These are phyloP conservation scores for Sordaria brevicollis DNA, from an alignment of 495 filamentous ascomycete species.

Conservation along the genomic window DNA sequence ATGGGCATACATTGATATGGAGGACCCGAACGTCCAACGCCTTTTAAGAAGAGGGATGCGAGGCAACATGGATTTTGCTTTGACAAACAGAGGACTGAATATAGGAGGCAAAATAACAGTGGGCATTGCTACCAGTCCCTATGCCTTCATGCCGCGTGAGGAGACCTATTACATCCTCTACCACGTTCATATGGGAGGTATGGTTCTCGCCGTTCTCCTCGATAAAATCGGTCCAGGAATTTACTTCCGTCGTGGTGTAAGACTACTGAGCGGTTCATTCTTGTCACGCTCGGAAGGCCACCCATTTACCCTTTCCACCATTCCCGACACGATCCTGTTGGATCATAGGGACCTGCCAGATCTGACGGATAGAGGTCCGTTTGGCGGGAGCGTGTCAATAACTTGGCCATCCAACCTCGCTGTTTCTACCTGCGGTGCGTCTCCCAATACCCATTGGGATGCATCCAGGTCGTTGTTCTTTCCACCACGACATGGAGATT, in stretches of 20 bases:
- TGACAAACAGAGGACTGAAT: neutral
- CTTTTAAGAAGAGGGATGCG: too few relatives aligned
- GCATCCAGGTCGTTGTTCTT: neutral
- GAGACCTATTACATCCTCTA: neutral
- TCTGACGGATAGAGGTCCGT: rapidly evolving
- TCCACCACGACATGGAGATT: neutral
- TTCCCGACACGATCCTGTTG: neutral
- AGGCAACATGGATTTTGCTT: neutral
- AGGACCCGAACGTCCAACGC: too few relatives aligned
- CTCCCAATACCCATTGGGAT: neutral
- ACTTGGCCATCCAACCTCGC: neutral
- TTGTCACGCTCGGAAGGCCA: too few relatives aligned
- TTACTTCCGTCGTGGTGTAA: neutral
- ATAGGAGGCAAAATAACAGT: neutral
- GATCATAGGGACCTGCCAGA: neutral
- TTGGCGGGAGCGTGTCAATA: neutral
- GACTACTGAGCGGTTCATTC: neutral
- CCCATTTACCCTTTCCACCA: neutral
- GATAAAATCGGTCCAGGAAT: neutral
- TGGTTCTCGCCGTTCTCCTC: neutral
- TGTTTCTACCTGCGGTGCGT: neutral
- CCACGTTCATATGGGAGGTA: rapidly evolving
- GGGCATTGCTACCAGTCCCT: too few relatives aligned
- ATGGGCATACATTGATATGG: neutral
- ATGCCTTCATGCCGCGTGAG: too few relatives aligned